Conservation (phyloP, 192 early-diverging fungal genomes). For the Thamnidium elegans region DNA sequence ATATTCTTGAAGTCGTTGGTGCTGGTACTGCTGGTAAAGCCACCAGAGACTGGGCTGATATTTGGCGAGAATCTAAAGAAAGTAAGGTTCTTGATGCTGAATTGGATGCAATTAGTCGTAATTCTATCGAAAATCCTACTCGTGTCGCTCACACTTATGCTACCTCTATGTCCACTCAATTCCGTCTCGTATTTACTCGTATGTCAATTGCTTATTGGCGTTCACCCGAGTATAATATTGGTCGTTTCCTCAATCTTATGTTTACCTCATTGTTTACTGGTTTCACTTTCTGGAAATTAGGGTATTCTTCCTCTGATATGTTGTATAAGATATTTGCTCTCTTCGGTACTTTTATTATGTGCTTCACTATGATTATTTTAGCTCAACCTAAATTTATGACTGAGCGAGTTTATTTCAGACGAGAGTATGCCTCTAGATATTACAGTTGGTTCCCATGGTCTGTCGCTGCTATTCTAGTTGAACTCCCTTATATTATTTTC, state of each 20-base stretch:
- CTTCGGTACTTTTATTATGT: conserved; percentile 66
- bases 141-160: conserved; percentile 45
- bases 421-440: conserved; percentile 64
- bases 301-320: conserved; percentile 55
- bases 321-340: conserved; percentile 70
- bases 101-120: conserved; percentile 48
- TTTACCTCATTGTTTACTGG: conserved; percentile 60
- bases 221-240: conserved; percentile 71
- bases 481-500: conserved; percentile 67
- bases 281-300: conserved; percentile 70
- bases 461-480: conserved; percentile 57
- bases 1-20: conserved; percentile 79
- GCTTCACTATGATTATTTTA: conserved; percentile 64
- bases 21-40: conserved; percentile 54
- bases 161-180: conserved; percentile 42
- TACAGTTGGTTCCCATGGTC: conserved; percentile 70
- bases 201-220: conserved; percentile 72
- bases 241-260: conserved; percentile 58
- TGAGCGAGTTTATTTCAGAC: conserved; percentile 66
- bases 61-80: conserved; percentile 66
- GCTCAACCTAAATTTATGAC: conserved; percentile 63
- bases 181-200: conserved; percentile 57
- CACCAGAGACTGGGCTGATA: conserved; percentile 64
- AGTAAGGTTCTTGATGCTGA: conserved; percentile 35
- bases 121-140: conserved; percentile 28